Conservation (phyloP, 148 eudicot species). For the Euryodendron excelsum region DNA sequence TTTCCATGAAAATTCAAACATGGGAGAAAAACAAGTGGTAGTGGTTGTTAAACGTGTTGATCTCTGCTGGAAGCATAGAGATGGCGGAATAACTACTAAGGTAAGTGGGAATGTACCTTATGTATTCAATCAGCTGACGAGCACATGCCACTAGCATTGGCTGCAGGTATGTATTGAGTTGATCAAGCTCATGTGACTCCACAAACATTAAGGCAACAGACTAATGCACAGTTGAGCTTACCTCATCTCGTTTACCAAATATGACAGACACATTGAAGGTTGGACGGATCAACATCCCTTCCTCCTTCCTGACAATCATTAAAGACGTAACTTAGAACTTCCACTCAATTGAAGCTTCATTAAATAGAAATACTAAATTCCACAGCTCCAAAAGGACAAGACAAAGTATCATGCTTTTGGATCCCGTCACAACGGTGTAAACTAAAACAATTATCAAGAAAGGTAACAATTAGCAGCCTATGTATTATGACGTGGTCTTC, state of each 20-base stretch:
- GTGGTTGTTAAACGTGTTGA: neutral
- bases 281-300: constrained; percentile 56
- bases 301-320: constrained; percentile 55
- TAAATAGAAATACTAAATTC: neutral
- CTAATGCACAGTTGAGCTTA: constrained; percentile 21
- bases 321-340: neutral
- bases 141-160: constrained; percentile 82
- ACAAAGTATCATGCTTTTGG: neutral
- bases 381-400: neutral
- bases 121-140: constrained; percentile 77
- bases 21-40: neutral
- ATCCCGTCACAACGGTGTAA: neutral
- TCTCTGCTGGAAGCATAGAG: neutral
- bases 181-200: constrained; percentile 15
- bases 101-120: constrained; percentile 49
- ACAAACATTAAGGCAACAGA: constrained; percentile 5
- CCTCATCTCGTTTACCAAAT: constrained; percentile 94
- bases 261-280: constrained; percentile 63
- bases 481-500: neutral
- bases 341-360: neutral
- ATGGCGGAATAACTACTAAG: neutral
- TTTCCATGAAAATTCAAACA: neutral
- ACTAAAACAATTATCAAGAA: neutral
- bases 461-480: neutral
- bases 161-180: constrained; percentile 43